Evolutionary conservation across 2,329 filamentous ascomycete genomes (phyloP).

Genomic region (Fusarium piperis): DNA sequence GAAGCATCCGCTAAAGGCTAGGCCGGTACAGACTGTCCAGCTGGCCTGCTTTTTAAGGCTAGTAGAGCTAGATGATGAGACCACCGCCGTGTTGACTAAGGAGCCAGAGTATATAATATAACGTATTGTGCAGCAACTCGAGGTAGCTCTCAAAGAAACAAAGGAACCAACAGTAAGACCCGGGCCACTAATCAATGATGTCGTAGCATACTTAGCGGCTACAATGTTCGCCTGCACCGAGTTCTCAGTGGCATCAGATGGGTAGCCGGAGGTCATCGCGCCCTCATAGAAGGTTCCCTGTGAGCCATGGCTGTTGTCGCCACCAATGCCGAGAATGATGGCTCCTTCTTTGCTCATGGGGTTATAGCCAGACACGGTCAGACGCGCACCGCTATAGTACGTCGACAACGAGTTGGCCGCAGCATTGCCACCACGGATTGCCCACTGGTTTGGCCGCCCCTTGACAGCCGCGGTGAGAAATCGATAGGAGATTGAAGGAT

Average conservation of each 20-base stretch:
- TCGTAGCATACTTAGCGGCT: constrained; percentile 15
- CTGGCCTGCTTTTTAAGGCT: constrained; percentile 17
- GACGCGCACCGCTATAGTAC: constrained; percentile 15
- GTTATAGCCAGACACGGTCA: constrained; percentile 10
- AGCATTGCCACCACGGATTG: constrained; percentile 19
- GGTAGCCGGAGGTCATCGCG: constrained; percentile 6
- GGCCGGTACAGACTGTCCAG: constrained; percentile 14
- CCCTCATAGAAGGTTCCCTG: constrained; percentile 25
- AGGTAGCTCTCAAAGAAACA: constrained; percentile 12
- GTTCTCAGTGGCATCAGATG: constrained; percentile 22
- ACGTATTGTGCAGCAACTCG: constrained; percentile 12
- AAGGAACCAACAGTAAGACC: constrained; percentile 10
- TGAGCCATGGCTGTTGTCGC: constrained; percentile 16
- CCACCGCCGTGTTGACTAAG: constrained; percentile 12
- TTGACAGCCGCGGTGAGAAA: constrained; percentile 14
- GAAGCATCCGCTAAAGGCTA: constrained; percentile 22
- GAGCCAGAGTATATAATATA: constrained; percentile 9
- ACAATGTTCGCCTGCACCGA: constrained; percentile 20
- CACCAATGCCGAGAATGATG: constrained; percentile 12
- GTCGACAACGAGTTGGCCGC: constrained; percentile 7
- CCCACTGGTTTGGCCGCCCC: constrained; percentile 14
- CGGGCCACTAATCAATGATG: constrained; percentile 3
- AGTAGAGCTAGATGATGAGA: constrained; percentile 4
- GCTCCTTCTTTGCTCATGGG: constrained; percentile 23
- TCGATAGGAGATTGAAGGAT: constrained; percentile 2